A percentile compares a stretch with the other conserved stretches of the same genome.
Conservation (phyloP, 257 asterid species). For the Nicotiana undulata region DNA sequence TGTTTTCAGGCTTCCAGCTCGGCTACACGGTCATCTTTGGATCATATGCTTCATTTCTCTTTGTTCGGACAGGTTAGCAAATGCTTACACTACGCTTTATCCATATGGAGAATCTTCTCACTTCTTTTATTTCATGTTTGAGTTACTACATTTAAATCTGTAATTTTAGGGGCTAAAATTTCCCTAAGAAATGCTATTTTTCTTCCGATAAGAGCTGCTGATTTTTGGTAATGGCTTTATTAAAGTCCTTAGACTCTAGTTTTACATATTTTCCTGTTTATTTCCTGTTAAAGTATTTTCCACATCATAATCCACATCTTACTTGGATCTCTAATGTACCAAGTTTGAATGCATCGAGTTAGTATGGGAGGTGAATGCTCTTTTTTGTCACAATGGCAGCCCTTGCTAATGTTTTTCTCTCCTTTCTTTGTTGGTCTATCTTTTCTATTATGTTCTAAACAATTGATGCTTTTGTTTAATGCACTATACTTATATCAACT, state of each 20-base stretch:
- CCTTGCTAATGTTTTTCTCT: background rate
- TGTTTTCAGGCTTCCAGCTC: constrained; percentile 75
- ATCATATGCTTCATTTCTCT: constrained; percentile 82
- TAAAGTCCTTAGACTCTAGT: background rate
- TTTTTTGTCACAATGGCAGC: background rate
- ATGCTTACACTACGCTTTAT: background rate
- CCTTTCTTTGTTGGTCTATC: background rate
- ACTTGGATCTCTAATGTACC: background rate
- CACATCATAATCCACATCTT: background rate
- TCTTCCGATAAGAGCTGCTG: background rate
- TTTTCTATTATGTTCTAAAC: background rate
- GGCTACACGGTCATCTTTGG: constrained; percentile 92
- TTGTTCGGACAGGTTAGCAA: constrained; percentile 75
- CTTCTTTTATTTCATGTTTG: background rate
- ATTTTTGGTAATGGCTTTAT: background rate
- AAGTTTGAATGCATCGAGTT: background rate
- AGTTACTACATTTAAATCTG: background rate
- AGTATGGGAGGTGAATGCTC: background rate
- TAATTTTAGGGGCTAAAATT: background rate
- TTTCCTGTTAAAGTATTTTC: background rate
- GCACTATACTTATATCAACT: background rate
- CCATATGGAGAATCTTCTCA: background rate
- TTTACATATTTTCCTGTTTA: background rate
- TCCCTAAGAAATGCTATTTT: background rate
- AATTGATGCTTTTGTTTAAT: background rate